Evolutionary conservation across 2,329 filamentous ascomycete genomes (phyloP).

Genomic region (Pleoardoris graminearum): DNA sequence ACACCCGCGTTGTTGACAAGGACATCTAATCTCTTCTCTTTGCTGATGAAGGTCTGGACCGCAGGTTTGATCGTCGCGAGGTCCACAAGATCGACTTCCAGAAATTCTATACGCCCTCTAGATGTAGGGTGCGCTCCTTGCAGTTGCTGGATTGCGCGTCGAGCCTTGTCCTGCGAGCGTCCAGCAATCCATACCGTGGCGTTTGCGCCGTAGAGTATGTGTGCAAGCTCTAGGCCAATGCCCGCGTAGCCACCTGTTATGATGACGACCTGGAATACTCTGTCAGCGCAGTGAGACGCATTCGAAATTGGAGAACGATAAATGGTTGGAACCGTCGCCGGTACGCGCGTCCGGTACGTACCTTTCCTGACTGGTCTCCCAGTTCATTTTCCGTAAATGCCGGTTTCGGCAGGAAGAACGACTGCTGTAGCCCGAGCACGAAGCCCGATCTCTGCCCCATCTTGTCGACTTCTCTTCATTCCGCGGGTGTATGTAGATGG

Average conservation of each 20-base stretch:
- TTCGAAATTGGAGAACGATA: background rate
- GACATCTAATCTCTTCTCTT: constrained; percentile 63
- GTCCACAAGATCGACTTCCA: constrained; percentile 44
- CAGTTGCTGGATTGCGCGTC: constrained; percentile 40
- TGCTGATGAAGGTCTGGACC: constrained; percentile 29
- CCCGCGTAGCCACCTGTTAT: constrained; percentile 54
- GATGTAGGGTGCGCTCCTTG: constrained; percentile 30
- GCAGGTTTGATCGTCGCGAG: constrained; percentile 39
- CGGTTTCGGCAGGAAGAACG: constrained; percentile 33
- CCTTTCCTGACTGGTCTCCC: constrained; percentile 39
- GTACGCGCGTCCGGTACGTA: background rate
- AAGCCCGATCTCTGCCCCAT: background rate
- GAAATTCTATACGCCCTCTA: constrained; percentile 33
- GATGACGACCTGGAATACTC: constrained; percentile 47
- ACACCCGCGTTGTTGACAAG: constrained; percentile 90
- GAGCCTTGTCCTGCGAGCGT: constrained; percentile 42
- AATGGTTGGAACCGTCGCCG: background rate
- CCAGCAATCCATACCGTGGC: constrained; percentile 53
- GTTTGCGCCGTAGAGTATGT: constrained; percentile 57
- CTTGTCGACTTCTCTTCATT: background rate
- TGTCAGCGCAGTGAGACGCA: background rate
- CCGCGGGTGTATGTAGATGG: too few species aligned
- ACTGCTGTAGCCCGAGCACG: background rate
- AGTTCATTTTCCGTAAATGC: constrained; percentile 48
- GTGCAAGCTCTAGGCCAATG: constrained; percentile 55